These are phyloP conservation scores for Paradendryphiella salina DNA, from an alignment of 2,329 filamentous ascomycete species.

Conservation along the genomic window DNA sequence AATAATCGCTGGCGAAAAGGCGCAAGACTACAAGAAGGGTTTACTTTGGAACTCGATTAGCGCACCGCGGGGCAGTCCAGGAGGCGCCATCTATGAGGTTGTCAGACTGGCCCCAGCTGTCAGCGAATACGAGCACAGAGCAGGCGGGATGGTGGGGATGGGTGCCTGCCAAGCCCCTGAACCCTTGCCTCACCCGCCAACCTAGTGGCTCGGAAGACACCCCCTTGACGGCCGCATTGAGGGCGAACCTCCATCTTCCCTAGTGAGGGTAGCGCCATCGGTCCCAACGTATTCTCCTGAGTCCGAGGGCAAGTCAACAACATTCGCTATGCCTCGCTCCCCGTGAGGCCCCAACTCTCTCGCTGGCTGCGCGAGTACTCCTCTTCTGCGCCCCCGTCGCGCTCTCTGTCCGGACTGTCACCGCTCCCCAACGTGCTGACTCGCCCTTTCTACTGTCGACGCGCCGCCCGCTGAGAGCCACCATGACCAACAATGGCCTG, in stretches of 20 bases:
- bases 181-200: conserved; percentile 9
- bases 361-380: conserved; percentile 32
- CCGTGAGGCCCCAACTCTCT: conserved; percentile 34
- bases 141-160: conserved; percentile 8
- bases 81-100: background rate
- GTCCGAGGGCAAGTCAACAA: background rate
- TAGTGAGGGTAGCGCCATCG: conserved; percentile 18
- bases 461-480: conserved; percentile 12
- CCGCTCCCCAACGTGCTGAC: conserved; percentile 28
- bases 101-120: conserved; percentile 6
- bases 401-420: conserved; percentile 24
- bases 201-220: conserved; percentile 4
- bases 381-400: conserved; percentile 28
- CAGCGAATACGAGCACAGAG: conserved; percentile 5
- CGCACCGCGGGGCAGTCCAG: background rate
- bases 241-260: conserved; percentile 5
- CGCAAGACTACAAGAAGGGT: background rate
- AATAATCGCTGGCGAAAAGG: background rate
- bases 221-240: conserved; percentile 15
- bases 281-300: conserved; percentile 1
- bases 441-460: conserved; percentile 7
- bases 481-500: conserved; percentile 43
- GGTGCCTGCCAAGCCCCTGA: conserved; percentile 15
- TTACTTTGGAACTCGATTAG: background rate
- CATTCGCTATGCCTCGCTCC: conserved; percentile 14